These are phyloP conservation scores for Hypoxylon rubiginosum DNA, from an alignment of 2,329 filamentous ascomycete genomes.

Conservation along the genomic window DNA sequence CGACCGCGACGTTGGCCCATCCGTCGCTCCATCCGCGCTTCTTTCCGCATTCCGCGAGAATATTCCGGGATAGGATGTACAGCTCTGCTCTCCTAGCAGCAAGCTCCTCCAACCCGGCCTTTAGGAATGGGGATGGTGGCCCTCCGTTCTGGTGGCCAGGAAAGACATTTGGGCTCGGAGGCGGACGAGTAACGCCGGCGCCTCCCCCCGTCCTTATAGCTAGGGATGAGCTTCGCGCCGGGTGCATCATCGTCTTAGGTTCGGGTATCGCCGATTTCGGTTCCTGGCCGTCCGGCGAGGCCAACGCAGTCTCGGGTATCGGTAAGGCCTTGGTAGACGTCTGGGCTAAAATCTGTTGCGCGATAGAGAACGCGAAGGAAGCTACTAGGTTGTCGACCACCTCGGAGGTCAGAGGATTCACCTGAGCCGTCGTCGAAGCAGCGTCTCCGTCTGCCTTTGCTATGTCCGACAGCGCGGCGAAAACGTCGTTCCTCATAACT, in stretches of 20 bases:
- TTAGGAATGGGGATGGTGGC: constrained; percentile 65
- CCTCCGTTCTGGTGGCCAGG: constrained; percentile 60
- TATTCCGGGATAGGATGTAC: constrained; percentile 81
- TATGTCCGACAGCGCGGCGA: constrained; percentile 67
- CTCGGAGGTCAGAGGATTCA: constrained; percentile 59
- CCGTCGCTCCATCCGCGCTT: constrained; percentile 81
- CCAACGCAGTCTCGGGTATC: constrained; percentile 71
- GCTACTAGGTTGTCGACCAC: constrained; percentile 80
- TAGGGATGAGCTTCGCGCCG: constrained; percentile 74
- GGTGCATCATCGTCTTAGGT: constrained; percentile 79
- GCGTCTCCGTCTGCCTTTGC: constrained; percentile 56
- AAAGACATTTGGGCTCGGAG: constrained; percentile 67
- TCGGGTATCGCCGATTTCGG: constrained; percentile 74
- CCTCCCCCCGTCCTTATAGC: constrained; percentile 55
- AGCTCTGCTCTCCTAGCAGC: constrained; percentile 87
- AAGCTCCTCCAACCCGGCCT: constrained; percentile 81
- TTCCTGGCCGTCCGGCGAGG: constrained; percentile 64
- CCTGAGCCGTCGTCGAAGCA: constrained; percentile 41
- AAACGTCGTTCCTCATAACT: constrained; percentile 83
- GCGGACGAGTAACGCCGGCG: constrained; percentile 50
- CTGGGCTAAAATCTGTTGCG: constrained; percentile 81
- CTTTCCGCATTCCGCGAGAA: constrained; percentile 81
- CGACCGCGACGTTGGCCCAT: constrained; percentile 73
- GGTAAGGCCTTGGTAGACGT: constrained; percentile 77
- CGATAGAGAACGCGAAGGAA: constrained; percentile 82